phyloP scores from a whole-genome alignment of 331 rosid species.

The Telfairia occidentalis region DNA sequence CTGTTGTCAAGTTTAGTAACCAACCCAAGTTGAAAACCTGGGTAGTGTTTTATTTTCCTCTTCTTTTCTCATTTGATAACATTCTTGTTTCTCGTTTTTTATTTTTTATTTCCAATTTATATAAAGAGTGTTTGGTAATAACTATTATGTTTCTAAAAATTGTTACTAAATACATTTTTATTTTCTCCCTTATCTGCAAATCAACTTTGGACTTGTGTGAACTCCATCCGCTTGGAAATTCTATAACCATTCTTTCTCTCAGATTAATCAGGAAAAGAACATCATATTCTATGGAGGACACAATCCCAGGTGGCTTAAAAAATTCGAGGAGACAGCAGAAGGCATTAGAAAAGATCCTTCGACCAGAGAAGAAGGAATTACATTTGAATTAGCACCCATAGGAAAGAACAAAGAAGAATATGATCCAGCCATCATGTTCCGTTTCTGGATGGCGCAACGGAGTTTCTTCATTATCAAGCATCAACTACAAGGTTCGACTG shows the following conservation, averaged over 20 bases:
- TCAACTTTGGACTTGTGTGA: background rate
- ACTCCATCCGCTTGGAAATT: background rate
- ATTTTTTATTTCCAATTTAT: no score
- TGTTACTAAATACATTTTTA: no score
- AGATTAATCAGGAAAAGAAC: conserved; percentile 5
- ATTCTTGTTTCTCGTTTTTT: background rate
- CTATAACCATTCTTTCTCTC: background rate
- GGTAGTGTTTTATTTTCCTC: no score
- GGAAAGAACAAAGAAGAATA: background rate
- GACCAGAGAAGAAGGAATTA: background rate
- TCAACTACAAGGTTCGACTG: background rate
- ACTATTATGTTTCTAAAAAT: no score
- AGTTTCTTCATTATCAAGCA: conserved; percentile 3
- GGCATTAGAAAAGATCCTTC: background rate
- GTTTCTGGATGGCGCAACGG: conserved; percentile 5
- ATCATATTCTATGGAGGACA: conserved; percentile 10
- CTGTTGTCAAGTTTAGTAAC: background rate
- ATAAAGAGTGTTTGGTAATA: no score
- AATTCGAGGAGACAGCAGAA: background rate
- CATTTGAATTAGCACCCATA: background rate
- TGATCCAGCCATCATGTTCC: background rate
- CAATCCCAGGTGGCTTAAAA: background rate
- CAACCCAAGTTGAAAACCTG: background rate
- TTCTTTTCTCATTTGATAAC: no score
- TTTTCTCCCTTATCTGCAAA: no score